Evolutionary conservation across 352 stramenopile species (phyloP).

Genomic region (Pelagophyceae sp.): DNA sequence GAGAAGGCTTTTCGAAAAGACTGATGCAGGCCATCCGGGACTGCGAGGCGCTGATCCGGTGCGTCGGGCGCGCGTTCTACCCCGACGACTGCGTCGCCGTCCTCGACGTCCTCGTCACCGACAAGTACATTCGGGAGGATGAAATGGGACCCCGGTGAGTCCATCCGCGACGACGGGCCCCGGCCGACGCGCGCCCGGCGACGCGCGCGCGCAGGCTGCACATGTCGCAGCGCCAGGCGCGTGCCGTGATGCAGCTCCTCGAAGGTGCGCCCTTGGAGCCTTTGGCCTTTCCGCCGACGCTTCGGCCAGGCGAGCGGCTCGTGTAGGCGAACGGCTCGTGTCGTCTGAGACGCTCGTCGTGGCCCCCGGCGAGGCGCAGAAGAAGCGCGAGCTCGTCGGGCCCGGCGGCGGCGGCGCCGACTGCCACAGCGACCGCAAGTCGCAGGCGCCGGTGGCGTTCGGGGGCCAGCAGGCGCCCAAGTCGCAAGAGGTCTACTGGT

Average conservation of each 20-base stretch:
- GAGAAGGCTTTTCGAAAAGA: too few relatives aligned
- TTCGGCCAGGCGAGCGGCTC: neutral
- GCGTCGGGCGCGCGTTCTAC: slow-evolving; percentile 1
- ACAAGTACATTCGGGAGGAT: slow-evolving; percentile 15
- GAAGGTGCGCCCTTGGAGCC: neutral
- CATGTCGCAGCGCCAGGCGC: neutral
- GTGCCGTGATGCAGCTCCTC: neutral
- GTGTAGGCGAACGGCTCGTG: neutral
- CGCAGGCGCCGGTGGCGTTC: neutral
- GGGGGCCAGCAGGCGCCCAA: neutral
- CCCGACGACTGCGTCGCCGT: neutral
- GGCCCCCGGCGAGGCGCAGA: neutral
- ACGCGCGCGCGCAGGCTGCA: neutral
- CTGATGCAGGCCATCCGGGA: slow-evolving; percentile 8
- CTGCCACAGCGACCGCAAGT: too few relatives aligned
- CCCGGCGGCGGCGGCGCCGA: too few relatives aligned
- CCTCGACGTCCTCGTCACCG: neutral
- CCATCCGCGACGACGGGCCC: too few relatives aligned
- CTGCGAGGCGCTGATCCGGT: neutral
- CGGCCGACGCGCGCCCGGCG: neutral
- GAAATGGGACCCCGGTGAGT: neutral
- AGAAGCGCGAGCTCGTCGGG: neutral
- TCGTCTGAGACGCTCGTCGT: neutral
- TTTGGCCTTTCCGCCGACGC: neutral
- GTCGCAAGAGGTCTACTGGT: slow-evolving; percentile 15